Percentiles rank a stretch among this genome's conserved stretches.
phyloP scores from a whole-genome alignment of 2,329 filamentous ascomycete species.

The Aspergillus oerlinghausenensis region DNA sequence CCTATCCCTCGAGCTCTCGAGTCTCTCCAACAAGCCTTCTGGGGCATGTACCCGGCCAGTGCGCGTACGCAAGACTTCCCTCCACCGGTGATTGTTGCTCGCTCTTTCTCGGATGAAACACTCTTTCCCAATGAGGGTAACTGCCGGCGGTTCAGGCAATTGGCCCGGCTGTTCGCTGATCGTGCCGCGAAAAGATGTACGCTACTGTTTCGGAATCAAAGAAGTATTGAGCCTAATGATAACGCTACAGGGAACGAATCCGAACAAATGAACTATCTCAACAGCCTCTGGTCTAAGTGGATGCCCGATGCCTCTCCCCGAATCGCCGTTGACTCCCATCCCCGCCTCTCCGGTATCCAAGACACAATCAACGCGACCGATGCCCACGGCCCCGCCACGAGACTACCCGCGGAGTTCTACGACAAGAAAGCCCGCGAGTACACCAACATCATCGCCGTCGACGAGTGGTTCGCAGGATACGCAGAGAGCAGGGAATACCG shows the following conservation, averaged over 20 bases:
- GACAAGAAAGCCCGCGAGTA: constrained; percentile 66
- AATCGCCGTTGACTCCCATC: constrained; percentile 78
- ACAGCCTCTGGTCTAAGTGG: constrained; percentile 72
- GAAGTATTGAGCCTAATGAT: background rate
- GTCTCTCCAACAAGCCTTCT: constrained; percentile 70
- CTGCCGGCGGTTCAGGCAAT: constrained; percentile 67
- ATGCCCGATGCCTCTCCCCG: constrained; percentile 67
- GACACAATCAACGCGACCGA: constrained; percentile 87
- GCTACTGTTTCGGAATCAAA: constrained; percentile 2
- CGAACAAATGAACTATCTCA: constrained; percentile 79
- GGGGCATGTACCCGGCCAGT: constrained; percentile 65
- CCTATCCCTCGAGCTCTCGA: constrained; percentile 72
- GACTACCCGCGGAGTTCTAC: constrained; percentile 81
- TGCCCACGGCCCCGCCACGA: constrained; percentile 76
- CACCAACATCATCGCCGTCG: constrained; percentile 68
- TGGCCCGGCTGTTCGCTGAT: constrained; percentile 67
- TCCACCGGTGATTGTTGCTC: constrained; percentile 61
- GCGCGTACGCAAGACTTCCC: constrained; percentile 51
- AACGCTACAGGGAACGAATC: constrained; percentile 56
- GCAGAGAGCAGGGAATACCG: constrained; percentile 81
- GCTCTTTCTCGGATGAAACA: constrained; percentile 66
- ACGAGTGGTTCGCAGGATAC: constrained; percentile 93
- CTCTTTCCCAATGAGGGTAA: constrained; percentile 73
- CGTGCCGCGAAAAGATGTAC: constrained; percentile 64
- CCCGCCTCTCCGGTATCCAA: constrained; percentile 83